Evolutionary conservation across 2,329 filamentous ascomycete species (phyloP).

Genomic region (Verticillium nonalfalfae): DNA sequence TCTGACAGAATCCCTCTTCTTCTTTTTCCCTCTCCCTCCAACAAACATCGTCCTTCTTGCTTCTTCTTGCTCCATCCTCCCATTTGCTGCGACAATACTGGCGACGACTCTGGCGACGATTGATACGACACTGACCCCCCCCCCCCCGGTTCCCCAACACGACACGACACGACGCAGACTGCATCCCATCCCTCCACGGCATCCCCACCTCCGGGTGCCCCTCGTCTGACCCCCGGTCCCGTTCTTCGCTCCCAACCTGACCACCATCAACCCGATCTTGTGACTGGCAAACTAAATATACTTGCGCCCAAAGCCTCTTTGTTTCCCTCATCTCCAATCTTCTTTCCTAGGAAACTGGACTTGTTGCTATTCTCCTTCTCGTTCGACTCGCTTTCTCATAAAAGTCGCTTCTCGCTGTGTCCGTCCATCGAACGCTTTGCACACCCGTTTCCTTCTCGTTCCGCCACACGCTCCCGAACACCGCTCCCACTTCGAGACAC

Average conservation of each 20-base stretch:
- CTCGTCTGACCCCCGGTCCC: not conserved
- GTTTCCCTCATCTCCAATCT: not conserved
- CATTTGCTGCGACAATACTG: not conserved
- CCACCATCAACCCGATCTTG: not conserved
- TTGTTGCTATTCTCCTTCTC: constrained; percentile 18
- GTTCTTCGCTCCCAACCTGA: not conserved
- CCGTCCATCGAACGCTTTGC: not conserved
- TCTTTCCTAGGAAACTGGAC: not conserved
- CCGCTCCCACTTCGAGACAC: not conserved
- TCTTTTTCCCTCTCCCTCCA: constrained; percentile 1
- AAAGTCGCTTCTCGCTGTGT: not conserved
- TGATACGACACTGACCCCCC: not conserved
- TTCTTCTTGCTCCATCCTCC: constrained; percentile 1
- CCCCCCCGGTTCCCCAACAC: not conserved
- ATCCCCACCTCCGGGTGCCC: not conserved
- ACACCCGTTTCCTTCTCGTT: not conserved
- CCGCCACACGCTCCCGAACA: not conserved
- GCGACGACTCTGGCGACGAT: not conserved
- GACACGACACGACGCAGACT: not conserved
- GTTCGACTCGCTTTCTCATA: not conserved
- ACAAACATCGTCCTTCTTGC: not conserved
- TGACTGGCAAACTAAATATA: not conserved
- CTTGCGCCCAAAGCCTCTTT: not conserved
- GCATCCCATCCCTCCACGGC: not conserved
- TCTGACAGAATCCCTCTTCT: too few relatives aligned